Evolutionary conservation across 805 yeast species (phyloP), one percentile per base, ranked within the genome.

Genomic region (Yamadazyma paraphyllophila): DNA sequence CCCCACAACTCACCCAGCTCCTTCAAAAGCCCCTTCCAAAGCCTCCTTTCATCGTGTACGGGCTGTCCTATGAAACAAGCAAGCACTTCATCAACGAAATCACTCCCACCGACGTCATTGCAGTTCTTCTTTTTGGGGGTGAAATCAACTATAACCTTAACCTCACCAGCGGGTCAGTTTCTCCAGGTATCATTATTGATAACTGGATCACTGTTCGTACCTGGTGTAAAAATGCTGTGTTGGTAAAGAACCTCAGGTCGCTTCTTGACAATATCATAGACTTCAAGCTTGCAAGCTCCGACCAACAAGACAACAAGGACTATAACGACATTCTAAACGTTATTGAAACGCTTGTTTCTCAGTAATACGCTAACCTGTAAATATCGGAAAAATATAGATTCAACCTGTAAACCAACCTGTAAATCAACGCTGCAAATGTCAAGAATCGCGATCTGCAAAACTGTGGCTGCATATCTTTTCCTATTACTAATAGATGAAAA

Each of bases 181-280:
- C 90, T 0, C 95, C 96, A 0, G 97, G 97, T 16, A 78, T 94
- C 30, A 81, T 89, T 7, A 67, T 92, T 45, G 96, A 88, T 54
- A 76, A 76, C n/a, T 91, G 98, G 97, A 65, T 88, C 29, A 95
- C 97, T 0, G 75, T 92, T 10, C 74, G 88, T 50, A 88, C 97
- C 1, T 92, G 97, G 97, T 85, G 96, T 52, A 87, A 94, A 53
- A 88, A 91, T 56, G 98, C 91, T 1, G 96, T 92, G 2, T 67
- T 92, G 39, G 76, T 91, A 26, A 85, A 87, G 47, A 80, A 84
- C 47, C 65, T 92, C 45, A 70, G 96, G 55, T 58, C 65, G 9
- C 60, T 88, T 39, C 63, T 92, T 27, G 96, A 90, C 58, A 68
- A 73, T 14, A 80, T 86, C 0, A 77, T 92, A 45, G 84, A 78